Evolutionary conservation across 2,329 filamentous ascomycete species (phyloP).

Genomic region (Laburnicola sp.): DNA sequence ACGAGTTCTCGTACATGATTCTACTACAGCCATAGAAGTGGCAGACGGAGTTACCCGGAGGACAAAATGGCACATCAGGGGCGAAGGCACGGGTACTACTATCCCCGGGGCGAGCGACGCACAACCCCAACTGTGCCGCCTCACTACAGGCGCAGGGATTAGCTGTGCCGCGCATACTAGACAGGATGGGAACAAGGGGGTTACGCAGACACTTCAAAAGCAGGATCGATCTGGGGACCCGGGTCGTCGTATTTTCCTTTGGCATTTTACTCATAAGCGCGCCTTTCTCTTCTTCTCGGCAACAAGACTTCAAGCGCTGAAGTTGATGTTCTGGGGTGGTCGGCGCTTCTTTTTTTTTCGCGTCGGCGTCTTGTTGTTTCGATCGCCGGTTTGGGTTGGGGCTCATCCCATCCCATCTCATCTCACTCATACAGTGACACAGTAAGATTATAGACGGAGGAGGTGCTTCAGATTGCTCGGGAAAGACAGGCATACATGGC

Average conservation of each 20-base stretch:
- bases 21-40: not conserved
- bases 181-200: not conserved
- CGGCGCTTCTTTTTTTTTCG: constrained; percentile 1
- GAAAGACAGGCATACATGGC: no score
- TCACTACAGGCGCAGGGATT: not conserved
- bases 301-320: constrained; percentile 39
- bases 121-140: not conserved
- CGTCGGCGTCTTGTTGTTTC: constrained; percentile 1
- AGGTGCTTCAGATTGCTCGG: not conserved
- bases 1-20: constrained; percentile 24
- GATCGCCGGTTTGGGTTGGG: not conserved
- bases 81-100: not conserved
- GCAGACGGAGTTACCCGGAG: constrained; percentile 3
- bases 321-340: constrained; percentile 20
- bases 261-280: not conserved
- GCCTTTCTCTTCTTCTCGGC: constrained; percentile 1
- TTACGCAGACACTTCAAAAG: constrained; percentile 1
- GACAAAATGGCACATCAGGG: not conserved
- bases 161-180: not conserved
- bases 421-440: no score
- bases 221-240: not conserved
- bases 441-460: constrained; percentile 5
- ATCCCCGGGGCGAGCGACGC: not conserved
- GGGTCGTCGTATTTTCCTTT: not conserved
- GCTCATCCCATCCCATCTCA: not conserved